Evolutionary conservation across 2,329 filamentous ascomycete species (phyloP).

Genomic region (Fusarium floridanum): DNA sequence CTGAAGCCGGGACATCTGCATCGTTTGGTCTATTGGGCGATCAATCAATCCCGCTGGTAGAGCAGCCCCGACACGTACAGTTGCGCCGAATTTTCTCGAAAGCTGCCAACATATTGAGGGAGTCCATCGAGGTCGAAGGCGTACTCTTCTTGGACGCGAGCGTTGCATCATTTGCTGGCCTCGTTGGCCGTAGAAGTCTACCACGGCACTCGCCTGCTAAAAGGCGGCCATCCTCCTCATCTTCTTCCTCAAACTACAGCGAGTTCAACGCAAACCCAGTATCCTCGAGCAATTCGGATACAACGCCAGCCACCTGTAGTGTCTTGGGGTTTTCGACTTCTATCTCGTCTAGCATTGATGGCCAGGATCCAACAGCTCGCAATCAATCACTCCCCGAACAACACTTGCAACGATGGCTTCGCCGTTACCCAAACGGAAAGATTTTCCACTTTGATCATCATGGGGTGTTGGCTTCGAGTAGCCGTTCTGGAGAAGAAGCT

Average conservation of each 20-base stretch:
- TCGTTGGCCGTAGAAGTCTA: not conserved
- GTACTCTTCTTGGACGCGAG: slow-evolving; percentile 51
- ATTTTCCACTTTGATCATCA: slow-evolving; percentile 60
- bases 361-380: slow-evolving; percentile 16
- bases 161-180: slow-evolving; percentile 37
- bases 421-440: slow-evolving; percentile 60
- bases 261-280: slow-evolving; percentile 21
- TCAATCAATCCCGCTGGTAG: not conserved
- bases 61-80: not conserved
- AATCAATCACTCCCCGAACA: slow-evolving; percentile 6
- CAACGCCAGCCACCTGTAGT: slow-evolving; percentile 39
- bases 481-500: slow-evolving; percentile 47
- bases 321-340: slow-evolving; percentile 57
- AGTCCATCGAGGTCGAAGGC: slow-evolving; percentile 58
- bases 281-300: slow-evolving; percentile 42
- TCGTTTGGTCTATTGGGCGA: not conserved
- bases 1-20: not conserved
- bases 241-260: slow-evolving; percentile 6
- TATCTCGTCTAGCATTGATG: slow-evolving; percentile 50
- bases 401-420: slow-evolving; percentile 22
- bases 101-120: slow-evolving; percentile 59
- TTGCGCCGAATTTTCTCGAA: slow-evolving; percentile 50
- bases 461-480: slow-evolving; percentile 51
- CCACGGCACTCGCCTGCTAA: not conserved
- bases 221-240: slow-evolving; percentile 19